Evolutionary conservation across 2,329 filamentous ascomycete species (phyloP).

Genomic region (Phoma sp.): DNA sequence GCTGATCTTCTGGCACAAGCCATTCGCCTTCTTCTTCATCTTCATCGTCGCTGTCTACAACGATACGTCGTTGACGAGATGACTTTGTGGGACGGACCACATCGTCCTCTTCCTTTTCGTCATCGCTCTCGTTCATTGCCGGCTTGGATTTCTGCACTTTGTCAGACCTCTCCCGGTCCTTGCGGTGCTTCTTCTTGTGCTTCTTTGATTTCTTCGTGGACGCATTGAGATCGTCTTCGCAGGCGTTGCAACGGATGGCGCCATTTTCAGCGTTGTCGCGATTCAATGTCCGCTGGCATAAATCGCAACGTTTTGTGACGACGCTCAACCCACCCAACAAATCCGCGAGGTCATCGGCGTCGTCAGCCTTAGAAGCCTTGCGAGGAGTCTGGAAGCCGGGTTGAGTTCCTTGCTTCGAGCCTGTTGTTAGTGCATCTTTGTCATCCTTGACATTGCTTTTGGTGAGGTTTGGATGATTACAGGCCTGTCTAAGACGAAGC

Average conservation of each 20-base stretch:
- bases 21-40: slow-evolving; percentile 76
- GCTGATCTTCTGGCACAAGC: slow-evolving; percentile 75
- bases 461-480: slow-evolving; percentile 90
- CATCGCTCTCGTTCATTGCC: slow-evolving; percentile 37
- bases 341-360: slow-evolving; percentile 83
- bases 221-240: slow-evolving; percentile 73
- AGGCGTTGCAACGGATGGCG: slow-evolving; percentile 71
- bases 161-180: slow-evolving; percentile 43
- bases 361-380: slow-evolving; percentile 58
- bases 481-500: slow-evolving; percentile 88
- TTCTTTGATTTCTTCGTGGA: slow-evolving; percentile 49
- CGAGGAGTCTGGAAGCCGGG: slow-evolving; percentile 42
- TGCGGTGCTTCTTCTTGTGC: slow-evolving; percentile 54
- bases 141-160: slow-evolving; percentile 52
- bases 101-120: slow-evolving; percentile 31
- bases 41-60: slow-evolving; percentile 72
- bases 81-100: slow-evolving; percentile 19
- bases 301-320: slow-evolving; percentile 76
- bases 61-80: slow-evolving; percentile 47
- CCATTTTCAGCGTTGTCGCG: slow-evolving; percentile 60
- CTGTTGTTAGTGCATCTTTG: slow-evolving; percentile 79
- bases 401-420: slow-evolving; percentile 53
- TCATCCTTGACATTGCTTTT: slow-evolving; percentile 86
- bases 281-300: slow-evolving; percentile 75
- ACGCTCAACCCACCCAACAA: slow-evolving; percentile 86